phyloP scores from a whole-genome alignment of 1,284 basidiomycete genomes.

The Moesziomyces antarcticus region DNA sequence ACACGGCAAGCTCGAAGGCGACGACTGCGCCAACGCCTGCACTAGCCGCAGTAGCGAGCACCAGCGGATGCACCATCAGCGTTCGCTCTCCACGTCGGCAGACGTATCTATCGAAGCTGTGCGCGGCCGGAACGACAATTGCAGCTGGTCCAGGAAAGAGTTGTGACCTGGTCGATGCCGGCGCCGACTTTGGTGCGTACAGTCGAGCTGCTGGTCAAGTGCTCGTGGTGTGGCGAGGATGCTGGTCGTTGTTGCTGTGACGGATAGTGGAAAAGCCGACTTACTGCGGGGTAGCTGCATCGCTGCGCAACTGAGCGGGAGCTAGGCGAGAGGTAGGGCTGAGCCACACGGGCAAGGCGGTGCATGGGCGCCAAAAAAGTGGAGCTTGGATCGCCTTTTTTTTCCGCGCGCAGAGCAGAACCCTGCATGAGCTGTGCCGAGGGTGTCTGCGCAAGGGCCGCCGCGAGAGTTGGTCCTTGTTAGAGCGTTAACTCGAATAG shows the following conservation, averaged over 20 bases:
- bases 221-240: too few relatives aligned
- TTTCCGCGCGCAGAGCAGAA: constrained; percentile 2
- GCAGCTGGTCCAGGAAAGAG: not conserved
- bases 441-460: not conserved
- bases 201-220: too few relatives aligned
- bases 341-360: not conserved
- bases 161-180: too few relatives aligned
- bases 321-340: not conserved
- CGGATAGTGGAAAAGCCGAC: not conserved
- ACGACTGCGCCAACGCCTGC: constrained; percentile 50
- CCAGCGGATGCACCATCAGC: constrained; percentile 51
- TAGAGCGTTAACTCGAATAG: not conserved
- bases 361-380: not conserved
- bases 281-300: too few relatives aligned
- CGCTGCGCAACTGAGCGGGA: not conserved
- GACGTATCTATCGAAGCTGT: not conserved
- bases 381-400: not conserved
- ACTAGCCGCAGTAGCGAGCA: constrained; percentile 51
- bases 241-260: not conserved
- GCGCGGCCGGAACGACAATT: too few relatives aligned
- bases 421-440: constrained; percentile 3
- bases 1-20: constrained; percentile 55
- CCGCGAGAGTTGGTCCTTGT: not conserved
- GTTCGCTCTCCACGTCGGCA: not conserved
- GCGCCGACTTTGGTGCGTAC: too few relatives aligned